Percentiles rank a stretch among this genome's conserved stretches.
These are phyloP conservation scores for Alternaria infectoria DNA, from an alignment of 2,329 filamentous ascomycete genomes.

Conservation along the genomic window DNA sequence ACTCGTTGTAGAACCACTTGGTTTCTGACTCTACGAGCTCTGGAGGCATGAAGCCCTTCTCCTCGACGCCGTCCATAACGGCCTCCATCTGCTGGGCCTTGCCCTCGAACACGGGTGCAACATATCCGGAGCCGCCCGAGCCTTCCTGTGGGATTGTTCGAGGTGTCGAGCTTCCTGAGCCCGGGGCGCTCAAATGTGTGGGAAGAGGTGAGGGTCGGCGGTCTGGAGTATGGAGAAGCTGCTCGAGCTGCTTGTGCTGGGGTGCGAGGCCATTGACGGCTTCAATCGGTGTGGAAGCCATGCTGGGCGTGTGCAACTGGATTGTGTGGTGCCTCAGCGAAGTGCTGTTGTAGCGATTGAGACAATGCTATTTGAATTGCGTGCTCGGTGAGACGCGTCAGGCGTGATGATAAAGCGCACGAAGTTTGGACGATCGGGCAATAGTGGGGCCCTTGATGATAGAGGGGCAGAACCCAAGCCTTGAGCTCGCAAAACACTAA, in stretches of 20 bases:
- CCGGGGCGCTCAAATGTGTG: constrained; percentile 79
- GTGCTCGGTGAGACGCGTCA: constrained; percentile 15
- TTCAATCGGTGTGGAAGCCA: constrained; percentile 44
- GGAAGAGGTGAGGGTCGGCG: constrained; percentile 86
- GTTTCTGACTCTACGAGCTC: constrained; percentile 85
- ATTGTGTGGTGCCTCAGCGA: neutral
- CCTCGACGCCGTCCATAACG: constrained; percentile 80
- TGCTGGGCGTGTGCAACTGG: constrained; percentile 19
- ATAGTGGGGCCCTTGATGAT: constrained; percentile 4
- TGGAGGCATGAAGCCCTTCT: constrained; percentile 84
- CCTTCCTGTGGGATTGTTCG: constrained; percentile 85
- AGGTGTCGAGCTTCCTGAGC: constrained; percentile 60
- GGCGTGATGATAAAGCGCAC: constrained; percentile 9
- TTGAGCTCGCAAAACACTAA: neutral
- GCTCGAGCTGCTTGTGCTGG: constrained; percentile 65
- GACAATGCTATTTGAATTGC: constrained; percentile 14
- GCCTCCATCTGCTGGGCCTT: constrained; percentile 87
- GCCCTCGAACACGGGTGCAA: constrained; percentile 91
- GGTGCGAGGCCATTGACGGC: constrained; percentile 25
- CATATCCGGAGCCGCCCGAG: constrained; percentile 79
- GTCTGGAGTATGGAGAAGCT: constrained; percentile 58
- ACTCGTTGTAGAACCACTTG: constrained; percentile 95
- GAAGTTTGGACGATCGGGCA: constrained; percentile 8
- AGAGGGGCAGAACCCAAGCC: constrained; percentile 5
- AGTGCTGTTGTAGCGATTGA: constrained; percentile 7